Base-by-base conservation (phyloP, 2,329 filamentous ascomycete genomes). In the Aspergillus viridinutans region DNA sequence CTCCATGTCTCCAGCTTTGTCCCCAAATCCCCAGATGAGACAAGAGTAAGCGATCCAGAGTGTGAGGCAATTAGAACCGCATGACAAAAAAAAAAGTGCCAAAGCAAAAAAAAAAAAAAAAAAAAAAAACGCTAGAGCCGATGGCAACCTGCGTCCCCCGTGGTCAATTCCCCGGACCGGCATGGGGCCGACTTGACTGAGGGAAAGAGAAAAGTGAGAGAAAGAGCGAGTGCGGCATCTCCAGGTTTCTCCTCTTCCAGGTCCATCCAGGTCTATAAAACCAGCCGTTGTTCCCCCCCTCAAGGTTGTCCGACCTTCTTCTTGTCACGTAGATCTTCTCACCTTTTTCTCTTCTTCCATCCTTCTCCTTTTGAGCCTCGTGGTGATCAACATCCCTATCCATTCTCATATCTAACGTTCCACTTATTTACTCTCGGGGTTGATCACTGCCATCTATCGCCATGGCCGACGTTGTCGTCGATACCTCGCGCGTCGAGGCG, bases 401-500 rank as follows among this genome's bases (percentile, higher is more conserved):
- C 49, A 32, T 20, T 49, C 25, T 8, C 32, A 14, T 50, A n/a
- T 53, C 20, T n/a, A 8, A 14, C 8, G 1, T 42, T 12, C 12
- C 38, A 1, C 32, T 12, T 10, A 7, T 12, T 3, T 32, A 23
- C 6, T 14, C n/a, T 20, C 28, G n/a, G 6, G 9, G 7, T 21
- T 26, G 38, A 52, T 50, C 50, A 49, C 32, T 49, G 47, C 58
- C 7, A 48, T 20, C 29, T 12, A n/a, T 55, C 54, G 52, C 53
- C 52, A 71, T 71, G 69, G 58, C 67, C 52, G 69, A 68, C 60
- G 64, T 61, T 57, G 78, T 80, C 56, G 65, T 74, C 67, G 80
- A 85, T 67, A 75, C 80, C 63, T 73, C 72, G 64, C 81, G 81
- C 64, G 77, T 87, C 64, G 82, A 85, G 68, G 82, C 82, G 28